Evolutionary conservation across 2,329 filamentous ascomycete species (phyloP), one percentile per base, ranked within the genome.

Genomic region (Hirsutella rhossiliensis): DNA sequence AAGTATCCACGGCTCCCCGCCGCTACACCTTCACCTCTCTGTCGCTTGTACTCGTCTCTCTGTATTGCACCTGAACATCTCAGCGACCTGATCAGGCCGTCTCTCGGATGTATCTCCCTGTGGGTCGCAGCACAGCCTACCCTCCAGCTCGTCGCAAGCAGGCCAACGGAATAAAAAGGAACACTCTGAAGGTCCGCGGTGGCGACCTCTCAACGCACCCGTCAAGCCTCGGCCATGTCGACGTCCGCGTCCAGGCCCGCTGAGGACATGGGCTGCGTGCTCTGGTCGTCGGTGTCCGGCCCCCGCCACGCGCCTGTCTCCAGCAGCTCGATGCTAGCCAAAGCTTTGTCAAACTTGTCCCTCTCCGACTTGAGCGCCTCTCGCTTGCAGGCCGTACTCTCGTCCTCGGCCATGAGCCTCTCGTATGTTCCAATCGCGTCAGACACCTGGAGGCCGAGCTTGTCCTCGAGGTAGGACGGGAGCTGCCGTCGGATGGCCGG

Each of bases 341-440:
- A 60, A 1, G 71, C 71, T 40, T 60, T 62, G n/a, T 58, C 55
- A 41, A 74, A 68, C 52, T 71, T 73, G n/a, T 62, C 58, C 40
- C 60, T 59, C 47, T 72, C 68, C 2, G 52, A 50, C 49, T 68
- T 70, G 29, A 73, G 60, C 11, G 56, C 59, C 28, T 66, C 60
- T 1, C 71, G 60, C 41, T 56, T 59, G 5, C 49, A 50, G 0
- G 71, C 70, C 0, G 67, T 73, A 0, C 53, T 55, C 2, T 59
- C 53, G 43, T 74, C 69, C 43, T 75, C 71, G 19, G 67, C 69
- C 70, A 75, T 73, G 5, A 74, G 59, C 17, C 55, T 57, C 42
- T 61, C 56, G 45, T 67, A 73, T 3, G 64, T 53, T 1, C 44
- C 47, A 34, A 43, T 38, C 11, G 58, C 54, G 20, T 59, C 50